These are phyloP conservation scores for Simplicillium sp. DNA, from an alignment of 2,329 filamentous ascomycete genomes.

Conservation along the genomic window DNA sequence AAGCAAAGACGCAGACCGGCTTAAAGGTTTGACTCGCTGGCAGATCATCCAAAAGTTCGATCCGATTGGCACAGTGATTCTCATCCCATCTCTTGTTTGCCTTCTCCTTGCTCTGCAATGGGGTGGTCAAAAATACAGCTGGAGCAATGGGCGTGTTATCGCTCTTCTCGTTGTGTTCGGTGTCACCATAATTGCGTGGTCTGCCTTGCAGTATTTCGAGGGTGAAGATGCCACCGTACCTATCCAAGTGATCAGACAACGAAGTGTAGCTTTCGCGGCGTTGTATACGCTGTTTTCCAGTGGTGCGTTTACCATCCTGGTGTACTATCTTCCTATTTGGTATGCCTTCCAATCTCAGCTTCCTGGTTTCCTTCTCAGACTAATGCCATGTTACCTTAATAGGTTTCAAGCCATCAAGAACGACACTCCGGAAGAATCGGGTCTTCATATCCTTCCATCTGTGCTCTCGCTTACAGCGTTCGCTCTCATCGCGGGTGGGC, in stretches of 20 bases:
- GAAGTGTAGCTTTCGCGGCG: constrained; percentile 27
- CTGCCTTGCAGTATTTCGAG: constrained; percentile 30
- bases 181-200: constrained; percentile 38
- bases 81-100: constrained; percentile 42
- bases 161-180: constrained; percentile 34
- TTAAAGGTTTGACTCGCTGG: too few species aligned
- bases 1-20: constrained; percentile 20
- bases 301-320: constrained; percentile 42
- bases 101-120: constrained; percentile 48
- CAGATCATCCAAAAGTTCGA: constrained; percentile 36
- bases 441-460: constrained; percentile 28
- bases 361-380: too few species aligned
- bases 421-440: too few species aligned
- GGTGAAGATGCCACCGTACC: constrained; percentile 35
- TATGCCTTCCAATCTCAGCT: too few species aligned
- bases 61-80: constrained; percentile 35
- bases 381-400: too few species aligned
- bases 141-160: constrained; percentile 37
- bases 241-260: constrained; percentile 36
- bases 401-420: background rate
- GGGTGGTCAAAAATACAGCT: constrained; percentile 43
- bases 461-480: constrained; percentile 40
- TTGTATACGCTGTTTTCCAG: constrained; percentile 37
- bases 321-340: constrained; percentile 34
- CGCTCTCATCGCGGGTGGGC: constrained; percentile 31